Base-by-base conservation (phyloP, 1,284 basidiomycete species). In the Ustilago curta region DNA sequence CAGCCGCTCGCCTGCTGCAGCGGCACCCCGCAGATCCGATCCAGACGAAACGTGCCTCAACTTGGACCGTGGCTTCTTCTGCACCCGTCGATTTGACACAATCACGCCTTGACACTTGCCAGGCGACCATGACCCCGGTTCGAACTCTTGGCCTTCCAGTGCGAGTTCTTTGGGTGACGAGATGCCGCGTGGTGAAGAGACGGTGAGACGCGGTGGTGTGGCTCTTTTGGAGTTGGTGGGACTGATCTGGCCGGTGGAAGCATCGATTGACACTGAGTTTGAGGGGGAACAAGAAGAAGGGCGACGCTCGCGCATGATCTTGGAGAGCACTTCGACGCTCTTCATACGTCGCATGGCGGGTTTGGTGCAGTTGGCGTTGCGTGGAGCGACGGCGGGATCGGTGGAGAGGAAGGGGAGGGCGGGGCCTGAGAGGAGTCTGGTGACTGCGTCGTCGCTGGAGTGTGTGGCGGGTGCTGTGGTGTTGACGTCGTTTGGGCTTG, bases 161-260 rank as follows among this genome's bases (percentile, higher is more conserved):
- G 55, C 63, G 25, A 77, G 45, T 16, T 72, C 72, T 31, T 77
- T 64, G 23, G 76, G 72, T 7, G 72, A 70, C 7, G 61, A 65
- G 39, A 77, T 70, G 25, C 76, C 76, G 32, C 70, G 61, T 9
- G 76, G 76, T 6, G 72, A 75, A 9, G 67, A 72, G 32, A 77
- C 48, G 27, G 66, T 76, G 29, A 77, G 64, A 8, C 65, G 57
- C 0, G 76, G 76, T 14, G 76, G 76, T 4, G 66, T 69, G 0
- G 67, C 60, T 4, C 60, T 60, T 31, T 63, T 70, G 39, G 59
- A 59, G 49, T 49, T 45, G 3, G 45, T 53, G 0, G 68, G 70
- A 21, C 70, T 74, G 54, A 68, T 69, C 16, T 59, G 53, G 16
- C 61, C 54, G 2, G 53, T 19, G 23, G 43, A 23, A 6, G 45